Conservation (phyloP, 2,329 filamentous ascomycete genomes). For the Trichoderma polysporum region DNA sequence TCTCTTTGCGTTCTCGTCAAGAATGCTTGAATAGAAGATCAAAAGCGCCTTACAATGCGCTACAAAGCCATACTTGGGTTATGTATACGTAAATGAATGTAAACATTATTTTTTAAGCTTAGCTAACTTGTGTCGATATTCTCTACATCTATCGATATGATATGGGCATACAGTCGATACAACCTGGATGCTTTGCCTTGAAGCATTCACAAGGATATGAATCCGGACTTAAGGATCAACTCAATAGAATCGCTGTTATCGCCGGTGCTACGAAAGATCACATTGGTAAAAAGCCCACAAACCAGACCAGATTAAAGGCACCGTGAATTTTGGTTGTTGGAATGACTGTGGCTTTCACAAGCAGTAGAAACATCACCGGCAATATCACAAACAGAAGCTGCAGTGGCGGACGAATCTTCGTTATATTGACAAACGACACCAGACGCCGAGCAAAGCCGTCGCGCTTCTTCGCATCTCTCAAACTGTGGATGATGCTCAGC, state of each 20-base stretch:
- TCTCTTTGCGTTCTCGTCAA: background rate
- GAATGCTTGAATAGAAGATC: too few species aligned
- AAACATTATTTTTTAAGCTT: background rate
- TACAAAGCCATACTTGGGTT: background rate
- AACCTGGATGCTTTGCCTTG: background rate
- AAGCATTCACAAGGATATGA: background rate
- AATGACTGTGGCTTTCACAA: background rate
- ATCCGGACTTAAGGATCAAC: background rate
- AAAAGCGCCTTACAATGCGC: background rate
- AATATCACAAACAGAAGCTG: background rate
- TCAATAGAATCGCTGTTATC: background rate
- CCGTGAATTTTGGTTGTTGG: background rate
- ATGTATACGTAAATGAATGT: background rate
- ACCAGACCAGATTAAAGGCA: background rate
- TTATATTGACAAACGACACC: conserved; percentile 46
- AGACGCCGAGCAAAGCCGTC: conserved; percentile 41
- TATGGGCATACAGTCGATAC: background rate
- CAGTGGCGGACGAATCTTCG: conserved; percentile 35
- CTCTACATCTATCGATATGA: background rate
- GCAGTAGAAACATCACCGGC: background rate
- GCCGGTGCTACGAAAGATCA: background rate
- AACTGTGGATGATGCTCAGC: conserved; percentile 36
- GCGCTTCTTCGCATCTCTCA: conserved; percentile 39
- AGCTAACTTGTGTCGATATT: background rate
- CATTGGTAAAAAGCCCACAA: background rate